Conservation (phyloP, 371 early-diverging fungal species). For the Mortierella sp. region DNA sequence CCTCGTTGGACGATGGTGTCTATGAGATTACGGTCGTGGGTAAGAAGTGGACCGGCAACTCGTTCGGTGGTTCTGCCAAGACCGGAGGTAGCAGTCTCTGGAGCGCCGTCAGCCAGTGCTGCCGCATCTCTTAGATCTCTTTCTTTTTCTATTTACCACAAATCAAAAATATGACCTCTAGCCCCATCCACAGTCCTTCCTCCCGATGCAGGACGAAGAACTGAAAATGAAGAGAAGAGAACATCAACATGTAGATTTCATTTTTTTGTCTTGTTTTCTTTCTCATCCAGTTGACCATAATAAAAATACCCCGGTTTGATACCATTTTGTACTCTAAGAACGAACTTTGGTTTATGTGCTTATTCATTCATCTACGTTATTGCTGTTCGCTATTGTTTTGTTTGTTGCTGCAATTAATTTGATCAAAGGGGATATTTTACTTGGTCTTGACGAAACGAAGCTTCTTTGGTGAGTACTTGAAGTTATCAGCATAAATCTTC, state of each 20-base stretch:
- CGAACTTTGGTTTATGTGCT: neutral
- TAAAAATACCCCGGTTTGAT: constrained; percentile 9
- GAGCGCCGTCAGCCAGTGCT: constrained; percentile 39
- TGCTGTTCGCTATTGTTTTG: neutral
- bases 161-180: constrained; percentile 10
- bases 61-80: neutral
- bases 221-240: neutral
- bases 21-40: constrained; percentile 52
- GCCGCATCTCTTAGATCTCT: constrained; percentile 29
- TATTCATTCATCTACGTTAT: neutral
- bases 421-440: constrained; percentile 62
- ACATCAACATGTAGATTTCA: too few species aligned
- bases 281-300: neutral
- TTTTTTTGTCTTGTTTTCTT: neutral
- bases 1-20: constrained; percentile 17
- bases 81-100: constrained; percentile 17
- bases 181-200: neutral
- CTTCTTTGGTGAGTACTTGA: constrained; percentile 83
- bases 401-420: neutral
- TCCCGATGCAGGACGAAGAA: neutral
- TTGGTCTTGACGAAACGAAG: constrained; percentile 89
- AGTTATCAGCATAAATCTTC: constrained; percentile 94
- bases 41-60: constrained; percentile 52
- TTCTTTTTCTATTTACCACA: neutral
- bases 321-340: constrained; percentile 9